Conservation (phyloP, 306 rosid species). For the Lathyrus oleraceus region DNA sequence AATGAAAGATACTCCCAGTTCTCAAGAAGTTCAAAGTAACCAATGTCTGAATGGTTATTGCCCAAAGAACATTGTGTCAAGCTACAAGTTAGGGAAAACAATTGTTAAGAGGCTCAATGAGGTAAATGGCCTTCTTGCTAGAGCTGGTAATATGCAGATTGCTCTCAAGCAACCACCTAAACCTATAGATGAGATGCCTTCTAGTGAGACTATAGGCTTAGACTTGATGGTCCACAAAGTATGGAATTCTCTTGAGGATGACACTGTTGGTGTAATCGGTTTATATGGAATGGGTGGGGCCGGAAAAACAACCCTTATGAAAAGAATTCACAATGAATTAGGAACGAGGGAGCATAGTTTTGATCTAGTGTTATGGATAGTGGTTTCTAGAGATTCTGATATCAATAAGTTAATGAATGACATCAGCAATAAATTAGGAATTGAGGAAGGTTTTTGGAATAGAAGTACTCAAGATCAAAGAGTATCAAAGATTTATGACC, state of each 20-base stretch:
- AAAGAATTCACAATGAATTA: slow-evolving; percentile 22
- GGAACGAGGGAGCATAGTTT: not conserved
- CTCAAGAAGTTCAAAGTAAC: no score
- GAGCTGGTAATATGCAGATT: not conserved
- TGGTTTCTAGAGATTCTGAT: no score
- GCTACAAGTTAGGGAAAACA: slow-evolving; percentile 8
- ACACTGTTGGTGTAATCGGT: slow-evolving; percentile 27
- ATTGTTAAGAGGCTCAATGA: not conserved
- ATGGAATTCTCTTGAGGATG: slow-evolving; percentile 23
- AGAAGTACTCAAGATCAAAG: no score
- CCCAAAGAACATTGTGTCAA: slow-evolving; percentile 1
- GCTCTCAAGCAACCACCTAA: no score
- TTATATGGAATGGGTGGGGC: slow-evolving; percentile 41
- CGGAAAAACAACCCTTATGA: slow-evolving; percentile 32
- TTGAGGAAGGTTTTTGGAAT: no score
- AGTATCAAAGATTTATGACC: no score
- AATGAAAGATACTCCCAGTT: no score
- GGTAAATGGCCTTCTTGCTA: not conserved
- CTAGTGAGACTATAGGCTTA: slow-evolving; percentile 4
- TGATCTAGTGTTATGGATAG: no score
- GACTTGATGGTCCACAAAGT: slow-evolving; percentile 14
- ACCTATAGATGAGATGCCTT: slow-evolving; percentile 2
- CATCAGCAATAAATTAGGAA: no score
- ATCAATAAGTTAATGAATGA: no score
- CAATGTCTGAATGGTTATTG: no score